A percentile compares a stretch with the other conserved stretches of the same genome.
These are phyloP conservation scores for Ambrosia hybrid DNA, from an alignment of 140 eudicot species.

Conservation along the genomic window DNA sequence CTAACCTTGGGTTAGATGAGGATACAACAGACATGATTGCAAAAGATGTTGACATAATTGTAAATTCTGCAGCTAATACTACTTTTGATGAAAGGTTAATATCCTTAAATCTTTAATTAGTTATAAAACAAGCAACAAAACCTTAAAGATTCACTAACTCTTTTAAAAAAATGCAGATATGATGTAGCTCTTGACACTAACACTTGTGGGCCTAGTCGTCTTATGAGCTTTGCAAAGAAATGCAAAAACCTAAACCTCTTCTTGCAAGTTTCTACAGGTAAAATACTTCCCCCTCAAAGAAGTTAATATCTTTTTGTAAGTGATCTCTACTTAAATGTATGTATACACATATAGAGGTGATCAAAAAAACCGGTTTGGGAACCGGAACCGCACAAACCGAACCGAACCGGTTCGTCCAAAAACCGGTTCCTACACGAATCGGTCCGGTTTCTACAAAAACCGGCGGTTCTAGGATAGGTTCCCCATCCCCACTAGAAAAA, in stretches of 20 bases:
- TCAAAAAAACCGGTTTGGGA: too few relatives aligned
- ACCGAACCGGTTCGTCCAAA: too few relatives aligned
- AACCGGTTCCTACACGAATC: too few relatives aligned
- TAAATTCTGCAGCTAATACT: constrained; percentile 95
- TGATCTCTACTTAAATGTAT: too few relatives aligned
- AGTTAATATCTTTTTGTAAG: too few relatives aligned
- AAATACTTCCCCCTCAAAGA: neutral
- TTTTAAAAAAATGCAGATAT: constrained; percentile 46
- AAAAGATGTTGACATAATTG: constrained; percentile 77
- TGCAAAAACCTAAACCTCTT: constrained; percentile 86
- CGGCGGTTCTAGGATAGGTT: too few relatives aligned
- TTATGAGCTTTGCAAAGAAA: constrained; percentile 75
- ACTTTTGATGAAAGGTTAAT: constrained; percentile 90
- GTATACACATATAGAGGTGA: too few relatives aligned
- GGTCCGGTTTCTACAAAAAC: too few relatives aligned
- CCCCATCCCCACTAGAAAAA: too few relatives aligned
- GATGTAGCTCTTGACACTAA: constrained; percentile 89
- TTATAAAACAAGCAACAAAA: neutral
- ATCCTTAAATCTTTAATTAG: neutral
- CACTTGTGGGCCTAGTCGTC: constrained; percentile 89
- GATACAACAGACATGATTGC: constrained; percentile 50
- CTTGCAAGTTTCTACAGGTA: constrained; percentile 91
- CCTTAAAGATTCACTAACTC: neutral
- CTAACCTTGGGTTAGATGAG: constrained; percentile 73
- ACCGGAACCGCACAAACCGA: too few relatives aligned